Conservation (phyloP, 371 early-diverging fungal genomes). For the Astathelohania contejeani region DNA sequence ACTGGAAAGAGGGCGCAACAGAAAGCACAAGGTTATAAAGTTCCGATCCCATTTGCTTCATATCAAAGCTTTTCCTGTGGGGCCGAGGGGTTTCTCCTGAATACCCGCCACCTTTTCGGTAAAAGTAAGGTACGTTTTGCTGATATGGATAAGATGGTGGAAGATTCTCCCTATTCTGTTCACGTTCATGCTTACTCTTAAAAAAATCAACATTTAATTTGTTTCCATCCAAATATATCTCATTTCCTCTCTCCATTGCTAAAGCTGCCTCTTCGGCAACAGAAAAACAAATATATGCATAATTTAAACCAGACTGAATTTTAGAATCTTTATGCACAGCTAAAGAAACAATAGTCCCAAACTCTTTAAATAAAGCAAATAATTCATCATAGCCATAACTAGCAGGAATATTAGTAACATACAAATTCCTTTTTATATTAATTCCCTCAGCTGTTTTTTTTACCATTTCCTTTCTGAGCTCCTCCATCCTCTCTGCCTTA, state of each 20-base stretch:
- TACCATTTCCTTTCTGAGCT: conserved; percentile 59
- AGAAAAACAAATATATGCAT: conserved; percentile 47
- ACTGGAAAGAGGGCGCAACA: conserved; percentile 35
- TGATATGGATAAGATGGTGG: conserved; percentile 1
- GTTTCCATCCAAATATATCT: conserved; percentile 35
- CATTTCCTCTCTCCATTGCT: conserved; percentile 46
- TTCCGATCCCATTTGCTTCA: conserved; percentile 4
- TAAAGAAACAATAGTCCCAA: conserved; percentile 55
- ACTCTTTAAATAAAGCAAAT: conserved; percentile 62
- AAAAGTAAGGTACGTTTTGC: not conserved
- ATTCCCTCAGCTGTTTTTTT: conserved; percentile 23
- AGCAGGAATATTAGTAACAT: conserved; percentile 82
- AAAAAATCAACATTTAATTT: conserved; percentile 40
- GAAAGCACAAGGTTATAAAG: conserved; percentile 35
- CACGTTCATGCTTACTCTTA: conserved; percentile 44
- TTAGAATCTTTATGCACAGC: conserved; percentile 25
- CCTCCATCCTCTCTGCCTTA: conserved; percentile 88
- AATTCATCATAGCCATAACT: conserved; percentile 64
- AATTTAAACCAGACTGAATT: conserved; percentile 27
- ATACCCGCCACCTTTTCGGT: not conserved
- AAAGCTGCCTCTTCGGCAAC: conserved; percentile 43
- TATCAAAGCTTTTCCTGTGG: not conserved
- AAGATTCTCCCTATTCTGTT: conserved; percentile 18
- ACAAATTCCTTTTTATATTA: conserved; percentile 63
- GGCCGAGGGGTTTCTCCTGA: not conserved